Evolutionary conservation across 352 stramenopile species (phyloP).

Genomic region (Globisporangium sylvaticum): DNA sequence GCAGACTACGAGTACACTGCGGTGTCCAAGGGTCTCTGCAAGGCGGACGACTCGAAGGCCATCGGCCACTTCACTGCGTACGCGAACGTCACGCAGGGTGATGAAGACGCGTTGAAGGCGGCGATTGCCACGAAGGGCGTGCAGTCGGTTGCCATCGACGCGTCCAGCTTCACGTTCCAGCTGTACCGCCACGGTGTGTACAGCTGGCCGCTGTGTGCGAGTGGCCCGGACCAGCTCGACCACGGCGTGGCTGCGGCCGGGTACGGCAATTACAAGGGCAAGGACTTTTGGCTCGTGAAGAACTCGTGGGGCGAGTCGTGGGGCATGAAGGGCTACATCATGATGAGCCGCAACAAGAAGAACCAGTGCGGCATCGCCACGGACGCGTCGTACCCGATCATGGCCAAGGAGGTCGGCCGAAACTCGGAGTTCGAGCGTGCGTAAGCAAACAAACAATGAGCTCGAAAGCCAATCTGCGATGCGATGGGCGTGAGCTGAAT

Average conservation of each 20-base stretch:
- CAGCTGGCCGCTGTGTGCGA: conserved; percentile 34
- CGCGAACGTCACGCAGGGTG: conserved; percentile 62
- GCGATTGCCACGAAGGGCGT: conserved; percentile 81
- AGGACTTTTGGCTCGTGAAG: conserved; percentile 93
- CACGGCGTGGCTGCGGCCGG: conserved; percentile 93
- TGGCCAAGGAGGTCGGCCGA: conserved; percentile 21
- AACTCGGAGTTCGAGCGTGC: conserved; percentile 1
- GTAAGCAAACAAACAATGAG: neutral
- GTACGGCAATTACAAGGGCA: conserved; percentile 87
- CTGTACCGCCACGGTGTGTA: conserved; percentile 78
- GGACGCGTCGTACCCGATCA: conserved; percentile 71
- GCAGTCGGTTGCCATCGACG: conserved; percentile 87
- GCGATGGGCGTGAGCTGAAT: neutral
- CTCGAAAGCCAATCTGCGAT: neutral
- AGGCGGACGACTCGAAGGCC: conserved; percentile 27
- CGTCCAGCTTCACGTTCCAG: conserved; percentile 75
- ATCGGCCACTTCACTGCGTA: conserved; percentile 53
- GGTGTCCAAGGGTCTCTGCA: conserved; percentile 29
- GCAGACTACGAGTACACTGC: conserved; percentile 37
- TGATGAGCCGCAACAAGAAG: conserved; percentile 69
- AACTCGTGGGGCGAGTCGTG: conserved; percentile 91
- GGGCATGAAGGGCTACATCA: conserved; percentile 89
- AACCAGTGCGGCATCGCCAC: conserved; percentile 95
- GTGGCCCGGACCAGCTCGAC: conserved; percentile 72
- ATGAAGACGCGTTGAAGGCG: conserved; percentile 81